Conservation (phyloP, 495 filamentous ascomycete species). For the Hypoxylon cercidicola region DNA sequence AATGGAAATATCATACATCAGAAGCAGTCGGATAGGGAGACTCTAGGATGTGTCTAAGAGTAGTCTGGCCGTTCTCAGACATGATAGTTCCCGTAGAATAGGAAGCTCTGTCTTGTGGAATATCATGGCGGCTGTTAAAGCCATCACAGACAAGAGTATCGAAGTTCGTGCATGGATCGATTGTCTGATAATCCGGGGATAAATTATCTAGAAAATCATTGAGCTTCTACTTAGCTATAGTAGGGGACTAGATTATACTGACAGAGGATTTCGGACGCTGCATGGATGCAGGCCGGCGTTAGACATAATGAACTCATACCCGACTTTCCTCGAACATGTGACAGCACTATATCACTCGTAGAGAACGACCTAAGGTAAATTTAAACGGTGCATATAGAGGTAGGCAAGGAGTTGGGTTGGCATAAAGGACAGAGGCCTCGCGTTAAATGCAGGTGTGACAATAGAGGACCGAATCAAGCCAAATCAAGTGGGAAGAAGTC, state of each 20-base stretch:
- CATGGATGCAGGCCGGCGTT: slow-evolving; percentile 66
- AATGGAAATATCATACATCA: slow-evolving; percentile 34
- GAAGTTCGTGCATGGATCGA: slow-evolving; percentile 77
- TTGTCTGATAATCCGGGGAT: slow-evolving; percentile 67
- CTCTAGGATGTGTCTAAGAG: slow-evolving; percentile 73
- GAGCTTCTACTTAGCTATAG: slow-evolving; percentile 11
- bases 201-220: slow-evolving; percentile 58
- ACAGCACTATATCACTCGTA: slow-evolving; percentile 40
- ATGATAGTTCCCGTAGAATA: slow-evolving; percentile 69
- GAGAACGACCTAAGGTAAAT: slow-evolving; percentile 14
- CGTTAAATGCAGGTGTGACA: slow-evolving; percentile 1
- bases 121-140: slow-evolving; percentile 71
- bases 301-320: slow-evolving; percentile 40
- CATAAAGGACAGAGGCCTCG: not conserved
- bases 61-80: slow-evolving; percentile 65
- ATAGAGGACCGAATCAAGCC: slow-evolving; percentile 6
- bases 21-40: slow-evolving; percentile 61
- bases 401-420: slow-evolving; percentile 8
- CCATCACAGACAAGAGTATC: slow-evolving; percentile 74
- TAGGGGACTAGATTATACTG: slow-evolving; percentile 20
- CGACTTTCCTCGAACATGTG: slow-evolving; percentile 38
- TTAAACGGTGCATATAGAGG: slow-evolving; percentile 1
- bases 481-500: slow-evolving; percentile 29
- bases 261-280: slow-evolving; percentile 73
- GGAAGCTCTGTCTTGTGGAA: slow-evolving; percentile 71